These are phyloP conservation scores for Phytophthora chlamydospora DNA, from an alignment of 352 stramenopile species.

Conservation along the genomic window DNA sequence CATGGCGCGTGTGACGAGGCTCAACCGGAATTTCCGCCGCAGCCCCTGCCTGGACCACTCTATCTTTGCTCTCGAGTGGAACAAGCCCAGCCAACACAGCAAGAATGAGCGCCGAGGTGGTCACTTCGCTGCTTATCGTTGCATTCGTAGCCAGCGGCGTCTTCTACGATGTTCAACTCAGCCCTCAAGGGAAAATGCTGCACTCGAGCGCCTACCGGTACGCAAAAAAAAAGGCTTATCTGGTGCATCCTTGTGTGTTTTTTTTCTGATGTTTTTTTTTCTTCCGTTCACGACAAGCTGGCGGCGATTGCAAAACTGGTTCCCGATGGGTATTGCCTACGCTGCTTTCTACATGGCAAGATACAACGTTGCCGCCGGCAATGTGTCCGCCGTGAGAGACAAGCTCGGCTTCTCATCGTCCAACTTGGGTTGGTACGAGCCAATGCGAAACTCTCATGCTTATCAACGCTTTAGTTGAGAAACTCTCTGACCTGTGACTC, in stretches of 20 bases:
- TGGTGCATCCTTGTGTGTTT: too few species aligned
- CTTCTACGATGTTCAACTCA: too few species aligned
- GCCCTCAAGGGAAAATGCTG: too few species aligned
- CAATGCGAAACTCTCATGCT: background rate
- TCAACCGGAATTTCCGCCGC: background rate
- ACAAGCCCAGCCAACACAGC: too few species aligned
- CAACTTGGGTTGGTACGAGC: constrained; percentile 64
- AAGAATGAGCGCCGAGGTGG: too few species aligned
- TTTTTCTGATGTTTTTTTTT: too few species aligned
- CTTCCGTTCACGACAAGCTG: constrained; percentile 36
- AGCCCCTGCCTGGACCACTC: background rate
- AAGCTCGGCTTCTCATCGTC: constrained; percentile 53
- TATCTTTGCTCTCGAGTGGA: background rate
- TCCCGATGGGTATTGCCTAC: constrained; percentile 62
- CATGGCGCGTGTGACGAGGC: background rate
- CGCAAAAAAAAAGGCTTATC: too few species aligned
- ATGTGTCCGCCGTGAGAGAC: constrained; percentile 55
- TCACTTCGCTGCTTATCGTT: too few species aligned
- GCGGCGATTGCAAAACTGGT: constrained; percentile 62
- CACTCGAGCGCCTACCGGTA: too few species aligned
- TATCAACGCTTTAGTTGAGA: background rate
- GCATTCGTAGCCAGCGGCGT: too few species aligned
- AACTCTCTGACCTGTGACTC: background rate
- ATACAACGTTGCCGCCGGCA: constrained; percentile 58
- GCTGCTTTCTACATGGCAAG: constrained; percentile 66